These are phyloP conservation scores for Penicillium sp. DNA, from an alignment of 2,329 filamentous ascomycete species.

Conservation along the genomic window DNA sequence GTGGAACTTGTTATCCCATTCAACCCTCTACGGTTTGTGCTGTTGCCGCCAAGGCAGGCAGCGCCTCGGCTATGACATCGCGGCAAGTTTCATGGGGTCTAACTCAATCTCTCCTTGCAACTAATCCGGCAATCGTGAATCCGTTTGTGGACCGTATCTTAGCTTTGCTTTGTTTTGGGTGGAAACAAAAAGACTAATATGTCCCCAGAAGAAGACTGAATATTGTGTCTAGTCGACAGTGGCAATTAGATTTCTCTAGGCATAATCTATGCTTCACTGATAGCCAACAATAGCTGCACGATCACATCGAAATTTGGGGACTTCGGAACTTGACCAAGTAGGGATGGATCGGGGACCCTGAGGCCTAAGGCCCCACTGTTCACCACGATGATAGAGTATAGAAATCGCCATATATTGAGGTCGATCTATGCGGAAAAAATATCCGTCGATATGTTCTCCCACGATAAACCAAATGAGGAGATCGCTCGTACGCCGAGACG, in stretches of 20 bases:
- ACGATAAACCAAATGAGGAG: too few species aligned
- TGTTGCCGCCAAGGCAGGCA: slow-evolving; percentile 15
- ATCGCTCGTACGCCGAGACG: too few species aligned
- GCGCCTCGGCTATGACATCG: slow-evolving; percentile 15
- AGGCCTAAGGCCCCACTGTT: slow-evolving; percentile 6
- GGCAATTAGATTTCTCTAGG: too few species aligned
- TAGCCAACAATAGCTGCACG: neutral
- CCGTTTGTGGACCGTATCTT: neutral
- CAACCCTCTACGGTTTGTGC: slow-evolving; percentile 1
- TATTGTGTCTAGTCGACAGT: neutral
- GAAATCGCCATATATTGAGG: too few species aligned
- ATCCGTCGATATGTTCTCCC: too few species aligned
- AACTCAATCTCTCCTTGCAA: neutral
- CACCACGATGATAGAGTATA: too few species aligned
- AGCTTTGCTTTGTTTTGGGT: neutral
- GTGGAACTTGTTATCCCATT: slow-evolving; percentile 1
- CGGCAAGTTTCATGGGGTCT: neutral
- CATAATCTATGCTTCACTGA: neutral
- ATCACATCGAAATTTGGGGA: neutral
- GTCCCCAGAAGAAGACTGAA: neutral
- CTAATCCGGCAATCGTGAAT: neutral
- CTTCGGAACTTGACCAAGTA: slow-evolving; percentile 18
- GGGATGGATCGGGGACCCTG: slow-evolving; percentile 12
- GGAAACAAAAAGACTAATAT: neutral
- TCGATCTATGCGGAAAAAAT: too few species aligned